These are phyloP conservation scores for Candolleomyces efflorescens DNA, from an alignment of 768 basidiomycete species.

Conservation along the genomic window DNA sequence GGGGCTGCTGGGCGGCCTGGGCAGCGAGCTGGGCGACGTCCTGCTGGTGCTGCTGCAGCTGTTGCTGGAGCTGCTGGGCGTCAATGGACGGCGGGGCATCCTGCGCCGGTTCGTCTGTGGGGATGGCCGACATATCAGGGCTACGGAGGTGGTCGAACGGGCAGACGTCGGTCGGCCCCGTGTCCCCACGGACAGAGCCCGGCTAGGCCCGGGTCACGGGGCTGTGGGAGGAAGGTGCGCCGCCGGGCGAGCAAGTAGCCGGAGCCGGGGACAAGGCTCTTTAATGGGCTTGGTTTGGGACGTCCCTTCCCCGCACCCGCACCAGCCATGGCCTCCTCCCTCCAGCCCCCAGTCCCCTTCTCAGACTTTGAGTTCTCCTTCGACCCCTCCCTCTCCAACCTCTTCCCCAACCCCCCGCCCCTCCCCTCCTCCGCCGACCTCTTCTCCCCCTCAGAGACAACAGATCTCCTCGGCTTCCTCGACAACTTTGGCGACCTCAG, in stretches of 20 bases:
- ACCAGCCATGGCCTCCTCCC: slow-evolving; percentile 25
- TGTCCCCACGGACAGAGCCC: slow-evolving; percentile 1
- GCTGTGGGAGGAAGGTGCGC: neutral
- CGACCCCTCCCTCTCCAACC: slow-evolving; percentile 50
- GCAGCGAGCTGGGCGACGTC: slow-evolving; percentile 12
- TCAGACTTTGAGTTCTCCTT: slow-evolving; percentile 72
- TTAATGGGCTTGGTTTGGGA: neutral
- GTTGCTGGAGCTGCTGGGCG: slow-evolving; percentile 56
- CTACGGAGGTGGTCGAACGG: slow-evolving; percentile 22
- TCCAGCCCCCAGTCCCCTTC: slow-evolving; percentile 54
- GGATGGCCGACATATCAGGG: slow-evolving; percentile 60
- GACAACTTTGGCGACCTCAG: slow-evolving; percentile 65
- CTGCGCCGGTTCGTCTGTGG: slow-evolving; percentile 63
- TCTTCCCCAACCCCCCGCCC: slow-evolving; percentile 62
- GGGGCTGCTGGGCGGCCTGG: slow-evolving; percentile 23
- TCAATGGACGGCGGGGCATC: slow-evolving; percentile 53
- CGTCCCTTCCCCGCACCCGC: slow-evolving; percentile 1
- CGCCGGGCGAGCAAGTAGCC: neutral
- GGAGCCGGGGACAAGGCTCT: slow-evolving; percentile 1
- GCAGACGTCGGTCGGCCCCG: slow-evolving; percentile 10
- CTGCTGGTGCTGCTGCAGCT: slow-evolving; percentile 28
- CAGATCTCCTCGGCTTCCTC: slow-evolving; percentile 76
- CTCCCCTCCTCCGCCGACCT: slow-evolving; percentile 72
- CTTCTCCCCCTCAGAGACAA: slow-evolving; percentile 74
- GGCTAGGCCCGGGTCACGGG: slow-evolving; percentile 8